Conservation (phyloP, 176 grass and related monocot genomes). For the Melocanna baccifera region DNA sequence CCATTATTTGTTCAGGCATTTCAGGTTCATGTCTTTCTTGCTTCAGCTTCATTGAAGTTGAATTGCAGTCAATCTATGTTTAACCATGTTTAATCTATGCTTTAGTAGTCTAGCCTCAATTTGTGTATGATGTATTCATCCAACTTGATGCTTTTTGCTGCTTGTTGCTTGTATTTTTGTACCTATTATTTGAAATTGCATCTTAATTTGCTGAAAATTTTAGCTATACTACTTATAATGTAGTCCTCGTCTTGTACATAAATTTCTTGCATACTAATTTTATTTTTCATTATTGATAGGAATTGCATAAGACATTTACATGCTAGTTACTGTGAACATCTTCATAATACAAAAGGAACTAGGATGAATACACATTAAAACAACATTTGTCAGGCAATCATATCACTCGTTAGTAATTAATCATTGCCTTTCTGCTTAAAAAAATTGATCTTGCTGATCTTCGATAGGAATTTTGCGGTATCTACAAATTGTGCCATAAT, state of each 20-base stretch:
- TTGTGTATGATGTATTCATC: not conserved
- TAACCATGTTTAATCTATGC: not conserved
- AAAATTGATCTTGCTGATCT: too few relatives aligned
- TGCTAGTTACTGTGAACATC: too few relatives aligned
- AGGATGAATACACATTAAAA: too few relatives aligned
- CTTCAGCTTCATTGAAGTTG: not conserved
- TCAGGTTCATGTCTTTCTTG: not conserved
- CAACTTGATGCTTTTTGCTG: not conserved
- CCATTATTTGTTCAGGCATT: not conserved
- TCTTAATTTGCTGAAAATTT: conserved; percentile 8
- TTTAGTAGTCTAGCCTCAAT: conserved; percentile 11
- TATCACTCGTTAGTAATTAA: too few relatives aligned
- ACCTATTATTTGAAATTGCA: not conserved
- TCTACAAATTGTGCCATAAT: too few relatives aligned
- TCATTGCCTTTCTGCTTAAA: too few relatives aligned
- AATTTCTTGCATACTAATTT: conserved; percentile 30
- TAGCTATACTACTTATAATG: not conserved
- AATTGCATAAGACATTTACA: conserved; percentile 66
- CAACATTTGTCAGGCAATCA: too few relatives aligned
- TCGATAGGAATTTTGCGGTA: too few relatives aligned
- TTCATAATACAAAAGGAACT: too few relatives aligned
- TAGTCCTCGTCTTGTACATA: not conserved
- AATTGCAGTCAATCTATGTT: not conserved
- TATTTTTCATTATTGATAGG: conserved; percentile 41
- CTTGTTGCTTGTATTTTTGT: conserved; percentile 6